Conservation (phyloP, 805 yeast species). For the Metschnikowia santaceciliae region DNA sequence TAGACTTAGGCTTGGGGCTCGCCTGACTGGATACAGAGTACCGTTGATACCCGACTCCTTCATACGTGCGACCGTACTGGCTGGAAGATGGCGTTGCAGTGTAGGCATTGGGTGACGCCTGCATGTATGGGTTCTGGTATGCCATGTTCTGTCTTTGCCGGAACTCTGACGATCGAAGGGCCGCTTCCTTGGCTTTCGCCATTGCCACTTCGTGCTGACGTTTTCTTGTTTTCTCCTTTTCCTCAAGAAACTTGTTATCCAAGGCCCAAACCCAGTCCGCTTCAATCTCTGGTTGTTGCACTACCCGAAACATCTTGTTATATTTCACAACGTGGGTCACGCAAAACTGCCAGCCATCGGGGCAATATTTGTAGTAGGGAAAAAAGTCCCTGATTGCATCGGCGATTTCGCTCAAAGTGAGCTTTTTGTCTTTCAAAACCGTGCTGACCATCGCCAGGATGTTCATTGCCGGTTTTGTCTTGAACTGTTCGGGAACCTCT, state of each 20-base stretch:
- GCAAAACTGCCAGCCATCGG: conserved; percentile 96
- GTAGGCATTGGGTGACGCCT: conserved; percentile 2
- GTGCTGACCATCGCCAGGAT: conserved; percentile 78
- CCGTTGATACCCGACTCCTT: not conserved
- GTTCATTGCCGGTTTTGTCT: conserved; percentile 79
- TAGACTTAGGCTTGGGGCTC: conserved; percentile 29
- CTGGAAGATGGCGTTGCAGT: not conserved
- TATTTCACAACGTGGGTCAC: conserved; percentile 86
- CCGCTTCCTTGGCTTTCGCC: conserved; percentile 55
- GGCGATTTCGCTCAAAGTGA: conserved; percentile 59
- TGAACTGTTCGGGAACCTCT: conserved; percentile 84
- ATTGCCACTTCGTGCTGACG: conserved; percentile 60
- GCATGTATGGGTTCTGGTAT: not conserved
- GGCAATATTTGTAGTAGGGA: conserved; percentile 90
- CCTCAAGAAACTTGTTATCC: conserved; percentile 80
- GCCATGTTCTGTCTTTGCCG: conserved; percentile 39
- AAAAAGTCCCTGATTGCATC: conserved; percentile 81
- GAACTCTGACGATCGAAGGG: conserved; percentile 49
- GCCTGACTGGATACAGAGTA: not conserved
- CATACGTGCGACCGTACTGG: not conserved
- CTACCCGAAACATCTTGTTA: conserved; percentile 79
- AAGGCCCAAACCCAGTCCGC: conserved; percentile 97
- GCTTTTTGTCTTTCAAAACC: conserved; percentile 69
- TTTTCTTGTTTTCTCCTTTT: conserved; percentile 66
- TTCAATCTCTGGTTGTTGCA: conserved; percentile 53